Conservation (phyloP, 306 rosid species). For the Gillenia trifoliata region DNA sequence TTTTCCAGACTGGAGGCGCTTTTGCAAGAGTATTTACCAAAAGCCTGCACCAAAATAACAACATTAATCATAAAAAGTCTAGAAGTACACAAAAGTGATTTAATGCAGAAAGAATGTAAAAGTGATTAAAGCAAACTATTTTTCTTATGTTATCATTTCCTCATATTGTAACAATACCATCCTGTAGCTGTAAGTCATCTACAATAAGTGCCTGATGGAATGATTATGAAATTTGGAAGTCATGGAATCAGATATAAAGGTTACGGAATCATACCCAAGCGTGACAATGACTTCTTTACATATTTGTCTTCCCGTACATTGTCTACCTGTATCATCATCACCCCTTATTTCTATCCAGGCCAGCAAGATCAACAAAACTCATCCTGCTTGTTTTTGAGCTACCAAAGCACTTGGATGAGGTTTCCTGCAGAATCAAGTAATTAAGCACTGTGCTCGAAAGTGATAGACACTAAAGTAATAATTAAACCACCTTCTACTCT, state of each 20-base stretch:
- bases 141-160: not conserved
- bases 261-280: conserved; percentile 67
- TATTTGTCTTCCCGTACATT: conserved; percentile 52
- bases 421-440: conserved; percentile 42
- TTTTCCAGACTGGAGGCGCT: conserved; percentile 39
- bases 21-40: conserved; percentile 62
- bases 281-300: conserved; percentile 81
- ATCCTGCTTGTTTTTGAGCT: conserved; percentile 95
- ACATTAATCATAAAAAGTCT: conserved; percentile 10
- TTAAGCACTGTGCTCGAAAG: not conserved
- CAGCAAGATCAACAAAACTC: conserved; percentile 91
- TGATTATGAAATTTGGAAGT: not conserved
- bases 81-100: not conserved
- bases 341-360: conserved; percentile 61
- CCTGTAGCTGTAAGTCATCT: too few relatives aligned
- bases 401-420: conserved; percentile 69
- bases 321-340: conserved; percentile 48
- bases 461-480: not conserved
- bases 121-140: not conserved
- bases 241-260: not conserved
- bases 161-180: not conserved
- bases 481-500: not conserved
- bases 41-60: conserved; percentile 49
- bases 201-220: not conserved
- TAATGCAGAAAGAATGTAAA: not conserved